Percentiles rank a stretch among this genome's conserved stretches.
Conservation (phyloP, 805 yeast genomes). For the Kodamaea nitidulidarum region DNA sequence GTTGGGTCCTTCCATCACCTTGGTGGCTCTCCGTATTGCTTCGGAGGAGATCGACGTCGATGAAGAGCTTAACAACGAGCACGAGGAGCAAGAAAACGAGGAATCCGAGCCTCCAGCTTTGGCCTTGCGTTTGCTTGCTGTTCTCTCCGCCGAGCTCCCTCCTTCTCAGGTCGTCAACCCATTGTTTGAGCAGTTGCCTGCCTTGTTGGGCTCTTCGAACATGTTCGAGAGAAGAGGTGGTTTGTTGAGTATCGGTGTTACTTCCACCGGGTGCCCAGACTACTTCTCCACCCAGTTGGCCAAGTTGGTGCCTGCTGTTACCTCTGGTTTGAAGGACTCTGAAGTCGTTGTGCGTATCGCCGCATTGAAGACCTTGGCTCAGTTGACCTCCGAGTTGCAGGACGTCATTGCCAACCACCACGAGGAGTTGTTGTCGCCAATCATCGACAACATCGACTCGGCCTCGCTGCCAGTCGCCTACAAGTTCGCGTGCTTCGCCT, state of each 20-base stretch:
- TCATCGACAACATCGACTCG: conserved; percentile 80
- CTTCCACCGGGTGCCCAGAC: conserved; percentile 93
- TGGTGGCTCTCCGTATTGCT: conserved; percentile 70
- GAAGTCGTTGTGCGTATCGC: conserved; percentile 77
- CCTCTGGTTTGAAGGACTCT: conserved; percentile 72
- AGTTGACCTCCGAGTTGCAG: conserved; percentile 78
- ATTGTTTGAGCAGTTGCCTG: conserved; percentile 59
- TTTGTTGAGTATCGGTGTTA: conserved; percentile 72
- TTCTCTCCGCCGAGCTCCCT: conserved; percentile 79
- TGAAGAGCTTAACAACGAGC: conserved; percentile 71
- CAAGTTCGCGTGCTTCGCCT: conserved; percentile 84
- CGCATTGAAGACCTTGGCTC: conserved; percentile 76
- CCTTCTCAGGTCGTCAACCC: conserved; percentile 89
- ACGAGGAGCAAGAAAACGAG: conserved; percentile 90
- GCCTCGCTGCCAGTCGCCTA: conserved; percentile 81
- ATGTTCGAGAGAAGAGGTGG: conserved; percentile 84
- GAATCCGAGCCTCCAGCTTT: conserved; percentile 76
- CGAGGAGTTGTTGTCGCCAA: conserved; percentile 75
- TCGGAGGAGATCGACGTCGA: conserved; percentile 74
- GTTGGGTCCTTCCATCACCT: conserved; percentile 76
- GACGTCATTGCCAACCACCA: conserved; percentile 82
- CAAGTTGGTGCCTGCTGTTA: conserved; percentile 66
- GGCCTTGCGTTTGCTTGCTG: conserved; percentile 75
- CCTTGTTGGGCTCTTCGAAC: conserved; percentile 54
- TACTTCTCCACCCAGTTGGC: conserved; percentile 72